Percentiles rank a stretch among this genome's conserved stretches.
phyloP scores from a whole-genome alignment of 2,329 filamentous ascomycete genomes.

The Colletotrichum tofieldiae region DNA sequence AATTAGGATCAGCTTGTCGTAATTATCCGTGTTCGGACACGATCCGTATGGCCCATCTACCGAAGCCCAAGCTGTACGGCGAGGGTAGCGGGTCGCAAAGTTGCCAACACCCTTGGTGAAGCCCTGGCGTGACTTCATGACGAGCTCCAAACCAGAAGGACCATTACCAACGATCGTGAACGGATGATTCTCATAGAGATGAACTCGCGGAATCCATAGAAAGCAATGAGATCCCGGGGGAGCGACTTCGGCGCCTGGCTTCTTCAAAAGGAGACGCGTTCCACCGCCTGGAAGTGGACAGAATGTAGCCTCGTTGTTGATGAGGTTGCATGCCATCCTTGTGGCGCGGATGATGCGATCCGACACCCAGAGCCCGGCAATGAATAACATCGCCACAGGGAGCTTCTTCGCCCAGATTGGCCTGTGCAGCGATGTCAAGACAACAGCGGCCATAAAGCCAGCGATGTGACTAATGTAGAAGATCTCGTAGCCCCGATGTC shows the following conservation, averaged over 20 bases:
- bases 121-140: constrained; percentile 65
- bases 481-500: constrained; percentile 60
- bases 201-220: constrained; percentile 69
- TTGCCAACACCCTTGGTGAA: constrained; percentile 66
- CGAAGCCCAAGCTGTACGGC: constrained; percentile 59
- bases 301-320: constrained; percentile 59
- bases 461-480: constrained; percentile 63
- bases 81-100: constrained; percentile 59
- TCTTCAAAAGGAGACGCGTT: constrained; percentile 62
- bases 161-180: constrained; percentile 67
- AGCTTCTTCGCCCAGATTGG: constrained; percentile 57
- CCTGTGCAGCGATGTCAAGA: constrained; percentile 61
- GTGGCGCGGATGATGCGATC: constrained; percentile 60
- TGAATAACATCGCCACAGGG: constrained; percentile 57
- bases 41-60: constrained; percentile 70
- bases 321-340: constrained; percentile 50
- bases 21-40: constrained; percentile 58
- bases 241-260: constrained; percentile 52
- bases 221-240: constrained; percentile 61
- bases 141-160: constrained; percentile 61
- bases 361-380: constrained; percentile 57
- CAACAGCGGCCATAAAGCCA: constrained; percentile 58
- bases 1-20: constrained; percentile 45
- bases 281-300: constrained; percentile 61
- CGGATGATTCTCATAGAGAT: constrained; percentile 68